phyloP scores from a whole-genome alignment of 306 rosid species.

The Glycine tomentella region DNA sequence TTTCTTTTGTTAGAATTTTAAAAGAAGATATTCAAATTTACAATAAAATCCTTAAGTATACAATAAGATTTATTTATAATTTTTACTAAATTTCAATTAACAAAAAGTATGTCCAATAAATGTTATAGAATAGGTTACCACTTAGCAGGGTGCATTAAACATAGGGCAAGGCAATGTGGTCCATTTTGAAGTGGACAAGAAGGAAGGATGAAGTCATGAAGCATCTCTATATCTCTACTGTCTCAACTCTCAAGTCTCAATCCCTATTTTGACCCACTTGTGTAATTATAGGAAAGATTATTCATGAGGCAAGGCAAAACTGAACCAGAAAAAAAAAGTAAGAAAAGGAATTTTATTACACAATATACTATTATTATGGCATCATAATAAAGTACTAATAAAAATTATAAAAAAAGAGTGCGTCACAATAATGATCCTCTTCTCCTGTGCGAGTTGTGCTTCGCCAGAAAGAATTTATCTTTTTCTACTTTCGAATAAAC shows the following conservation, averaged over 20 bases:
- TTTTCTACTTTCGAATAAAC: constrained; percentile 1
- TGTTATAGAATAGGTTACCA: too few relatives aligned
- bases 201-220: constrained; percentile 18
- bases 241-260: too few relatives aligned
- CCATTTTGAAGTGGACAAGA: constrained; percentile 14
- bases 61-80: too few relatives aligned
- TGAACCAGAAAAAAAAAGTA: not conserved
- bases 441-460: not conserved
- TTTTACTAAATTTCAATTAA: too few relatives aligned
- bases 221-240: not conserved
- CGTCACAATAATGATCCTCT: constrained; percentile 30
- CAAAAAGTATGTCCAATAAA: too few relatives aligned
- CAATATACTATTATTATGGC: not conserved
- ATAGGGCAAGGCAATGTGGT: not conserved
- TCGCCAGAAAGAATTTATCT: constrained; percentile 1
- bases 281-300: not conserved
- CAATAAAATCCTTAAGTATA: too few relatives aligned
- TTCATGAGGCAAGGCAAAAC: not conserved
- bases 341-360: not conserved
- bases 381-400: not conserved
- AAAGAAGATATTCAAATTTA: too few relatives aligned
- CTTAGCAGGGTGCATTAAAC: not conserved
- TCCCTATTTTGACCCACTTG: constrained; percentile 23
- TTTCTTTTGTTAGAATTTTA: too few relatives aligned
- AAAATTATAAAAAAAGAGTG: not conserved